phyloP scores from a whole-genome alignment of 75 land plant genomes.

The Sequoiadendron giganteum region DNA sequence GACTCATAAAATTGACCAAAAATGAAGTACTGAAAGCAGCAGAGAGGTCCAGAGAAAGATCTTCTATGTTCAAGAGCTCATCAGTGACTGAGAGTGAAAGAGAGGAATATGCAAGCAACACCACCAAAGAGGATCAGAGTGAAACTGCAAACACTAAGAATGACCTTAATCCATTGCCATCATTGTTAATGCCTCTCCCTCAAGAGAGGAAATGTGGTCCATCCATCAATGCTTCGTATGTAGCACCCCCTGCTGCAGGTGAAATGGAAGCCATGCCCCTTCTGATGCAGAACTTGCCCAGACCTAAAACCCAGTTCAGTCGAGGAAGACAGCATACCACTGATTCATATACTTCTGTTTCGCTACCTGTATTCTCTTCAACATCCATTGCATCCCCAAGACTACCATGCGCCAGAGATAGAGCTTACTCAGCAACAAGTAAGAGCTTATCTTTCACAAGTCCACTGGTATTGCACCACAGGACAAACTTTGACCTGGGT shows the following conservation, averaged over 20 bases:
- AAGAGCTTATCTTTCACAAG: conserved; percentile 8
- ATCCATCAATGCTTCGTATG: conserved; percentile 4
- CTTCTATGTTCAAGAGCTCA: conserved; percentile 19
- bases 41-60: conserved; percentile 51
- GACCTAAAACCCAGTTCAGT: background rate
- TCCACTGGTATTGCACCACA: conserved; percentile 12
- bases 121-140: background rate
- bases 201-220: conserved; percentile 56
- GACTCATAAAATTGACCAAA: conserved; percentile 54
- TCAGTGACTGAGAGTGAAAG: too few species aligned
- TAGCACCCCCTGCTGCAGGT: conserved; percentile 4
- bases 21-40: conserved; percentile 60
- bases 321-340: background rate
- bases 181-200: conserved; percentile 49
- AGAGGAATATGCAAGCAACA: background rate
- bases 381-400: conserved; percentile 8
- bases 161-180: background rate
- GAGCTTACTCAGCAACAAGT: background rate
- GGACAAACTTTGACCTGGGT: conserved; percentile 58
- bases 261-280: conserved; percentile 12
- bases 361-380: background rate
- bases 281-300: conserved; percentile 1
- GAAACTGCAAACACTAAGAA: background rate
- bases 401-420: background rate
- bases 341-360: background rate